These are phyloP conservation scores for Wickerhamiella musiphila DNA, from an alignment of 805 yeast species.

Conservation along the genomic window DNA sequence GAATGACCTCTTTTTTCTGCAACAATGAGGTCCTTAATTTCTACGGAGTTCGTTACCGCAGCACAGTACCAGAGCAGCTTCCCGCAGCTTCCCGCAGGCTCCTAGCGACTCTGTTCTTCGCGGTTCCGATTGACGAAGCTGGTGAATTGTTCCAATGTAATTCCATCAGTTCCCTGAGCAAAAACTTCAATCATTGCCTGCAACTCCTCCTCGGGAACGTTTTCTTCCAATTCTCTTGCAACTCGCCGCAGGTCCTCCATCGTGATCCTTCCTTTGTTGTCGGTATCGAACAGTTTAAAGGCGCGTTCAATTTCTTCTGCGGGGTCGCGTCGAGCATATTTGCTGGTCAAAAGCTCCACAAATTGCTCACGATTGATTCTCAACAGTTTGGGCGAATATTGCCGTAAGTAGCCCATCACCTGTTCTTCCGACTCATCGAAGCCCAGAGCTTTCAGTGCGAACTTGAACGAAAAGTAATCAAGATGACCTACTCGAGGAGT, in stretches of 20 bases:
- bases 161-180: slow-evolving; percentile 92
- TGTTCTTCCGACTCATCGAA: slow-evolving; percentile 71
- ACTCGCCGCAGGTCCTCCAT: slow-evolving; percentile 62
- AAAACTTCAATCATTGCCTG: slow-evolving; percentile 96
- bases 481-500: slow-evolving; percentile 79
- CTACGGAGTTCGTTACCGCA: too few species aligned
- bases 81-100: too few species aligned
- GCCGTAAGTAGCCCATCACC: slow-evolving; percentile 61
- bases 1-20: too few species aligned
- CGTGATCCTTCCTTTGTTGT: slow-evolving; percentile 64
- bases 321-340: slow-evolving; percentile 79
- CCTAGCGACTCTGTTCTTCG: too few species aligned
- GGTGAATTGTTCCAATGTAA: slow-evolving; percentile 27
- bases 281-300: slow-evolving; percentile 56
- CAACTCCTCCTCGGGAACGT: slow-evolving; percentile 77
- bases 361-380: slow-evolving; percentile 57
- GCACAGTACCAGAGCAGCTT: too few species aligned
- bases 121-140: background rate
- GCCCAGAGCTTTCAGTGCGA: slow-evolving; percentile 87
- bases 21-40: too few species aligned
- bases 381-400: slow-evolving; percentile 51
- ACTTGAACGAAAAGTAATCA: slow-evolving; percentile 86
- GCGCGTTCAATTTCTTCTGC: slow-evolving; percentile 83
- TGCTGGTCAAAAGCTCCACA: slow-evolving; percentile 58
- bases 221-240: slow-evolving; percentile 85